Percentiles rank a stretch among this genome's conserved stretches.
Conservation (phyloP, 73 alveolate species). For the Paraurostyla sp. region DNA sequence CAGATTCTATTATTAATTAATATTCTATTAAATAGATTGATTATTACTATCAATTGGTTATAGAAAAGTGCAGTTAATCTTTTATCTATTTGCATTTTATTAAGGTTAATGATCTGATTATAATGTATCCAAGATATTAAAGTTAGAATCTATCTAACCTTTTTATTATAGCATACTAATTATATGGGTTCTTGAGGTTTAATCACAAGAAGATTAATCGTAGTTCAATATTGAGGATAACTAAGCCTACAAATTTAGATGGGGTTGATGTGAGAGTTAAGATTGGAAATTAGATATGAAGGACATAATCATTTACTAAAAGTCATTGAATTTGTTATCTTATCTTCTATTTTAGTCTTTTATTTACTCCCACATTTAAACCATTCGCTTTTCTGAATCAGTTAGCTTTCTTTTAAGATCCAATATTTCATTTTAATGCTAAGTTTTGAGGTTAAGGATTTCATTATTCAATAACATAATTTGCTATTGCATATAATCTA, state of each 20-base stretch:
- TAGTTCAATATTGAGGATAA: not conserved
- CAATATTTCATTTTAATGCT: not conserved
- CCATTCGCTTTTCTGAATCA: slow-evolving; percentile 11
- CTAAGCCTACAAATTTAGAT: not conserved
- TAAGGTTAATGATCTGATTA: not conserved
- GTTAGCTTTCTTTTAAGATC: slow-evolving; percentile 5
- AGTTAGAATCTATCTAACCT: not conserved
- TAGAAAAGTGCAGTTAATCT: slow-evolving; percentile 6
- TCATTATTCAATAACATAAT: not conserved
- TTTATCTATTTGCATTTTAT: not conserved
- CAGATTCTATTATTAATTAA: not conserved
- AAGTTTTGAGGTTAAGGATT: not conserved
- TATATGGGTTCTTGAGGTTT: not conserved
- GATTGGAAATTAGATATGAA: not conserved
- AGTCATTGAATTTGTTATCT: not conserved
- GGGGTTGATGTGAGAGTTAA: not conserved
- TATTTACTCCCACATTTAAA: slow-evolving; percentile 18
- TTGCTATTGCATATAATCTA: not conserved
- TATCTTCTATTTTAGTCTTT: not conserved
- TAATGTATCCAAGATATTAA: not conserved
- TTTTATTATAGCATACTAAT: not conserved
- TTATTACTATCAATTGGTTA: not conserved
- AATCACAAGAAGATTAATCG: not conserved
- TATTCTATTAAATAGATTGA: not conserved
- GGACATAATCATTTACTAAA: not conserved